Evolutionary conservation across 2,329 filamentous ascomycete species (phyloP).

Genomic region (Diaporthe australafricana): DNA sequence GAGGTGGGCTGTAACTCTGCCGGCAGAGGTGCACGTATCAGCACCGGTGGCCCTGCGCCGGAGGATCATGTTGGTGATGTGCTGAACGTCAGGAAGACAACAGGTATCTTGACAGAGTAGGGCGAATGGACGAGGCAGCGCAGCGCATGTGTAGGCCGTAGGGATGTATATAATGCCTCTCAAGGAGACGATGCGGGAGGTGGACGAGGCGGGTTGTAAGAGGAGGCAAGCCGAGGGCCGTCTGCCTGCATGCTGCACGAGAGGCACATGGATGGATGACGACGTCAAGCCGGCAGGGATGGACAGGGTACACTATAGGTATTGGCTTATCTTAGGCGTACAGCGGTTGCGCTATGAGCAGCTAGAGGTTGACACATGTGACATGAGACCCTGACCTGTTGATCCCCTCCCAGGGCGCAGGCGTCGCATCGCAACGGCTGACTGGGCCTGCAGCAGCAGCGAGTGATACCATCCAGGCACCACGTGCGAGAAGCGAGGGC

Average conservation of each 20-base stretch:
- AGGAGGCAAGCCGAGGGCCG: not conserved
- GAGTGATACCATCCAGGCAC: constrained; percentile 3
- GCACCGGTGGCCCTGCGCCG: constrained; percentile 42
- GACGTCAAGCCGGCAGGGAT: constrained; percentile 23
- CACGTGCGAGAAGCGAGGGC: not conserved
- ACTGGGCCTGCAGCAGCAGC: not conserved
- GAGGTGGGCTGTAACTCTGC: constrained; percentile 71
- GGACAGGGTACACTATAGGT: not conserved
- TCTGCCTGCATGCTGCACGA: not conserved
- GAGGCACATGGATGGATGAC: constrained; percentile 27
- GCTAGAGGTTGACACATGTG: constrained; percentile 15
- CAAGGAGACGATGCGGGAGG: not conserved
- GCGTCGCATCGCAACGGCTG: not conserved
- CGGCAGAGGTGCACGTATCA: constrained; percentile 64
- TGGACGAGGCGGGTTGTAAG: not conserved
- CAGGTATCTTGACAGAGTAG: not conserved
- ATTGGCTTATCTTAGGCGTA: constrained; percentile 20
- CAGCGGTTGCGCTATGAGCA: constrained; percentile 4
- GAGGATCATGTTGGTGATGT: constrained; percentile 43
- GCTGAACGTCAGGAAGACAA: not conserved
- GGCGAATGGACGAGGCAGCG: not conserved
- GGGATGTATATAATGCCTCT: not conserved
- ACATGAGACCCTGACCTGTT: constrained; percentile 9
- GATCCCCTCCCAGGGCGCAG: not conserved
- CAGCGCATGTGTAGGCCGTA: not conserved